Conservation (phyloP, 495 filamentous ascomycete genomes). For the Aspergillus sclerotiicarbonarius region DNA sequence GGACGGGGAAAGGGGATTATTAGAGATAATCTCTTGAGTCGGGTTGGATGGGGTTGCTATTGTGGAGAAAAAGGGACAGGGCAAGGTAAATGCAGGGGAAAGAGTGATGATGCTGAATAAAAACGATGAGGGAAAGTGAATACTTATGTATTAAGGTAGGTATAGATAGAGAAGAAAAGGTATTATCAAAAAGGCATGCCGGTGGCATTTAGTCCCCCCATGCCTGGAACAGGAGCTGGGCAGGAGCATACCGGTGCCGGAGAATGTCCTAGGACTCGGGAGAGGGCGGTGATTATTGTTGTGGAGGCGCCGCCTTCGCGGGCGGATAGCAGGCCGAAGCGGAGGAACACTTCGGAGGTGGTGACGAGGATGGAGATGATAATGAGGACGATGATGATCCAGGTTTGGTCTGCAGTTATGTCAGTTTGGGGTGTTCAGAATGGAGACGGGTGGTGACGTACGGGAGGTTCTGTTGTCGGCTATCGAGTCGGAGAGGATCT, state of each 20-base stretch:
- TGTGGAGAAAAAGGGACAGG: no score
- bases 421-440: background rate
- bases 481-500: conserved; percentile 89
- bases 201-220: background rate
- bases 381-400: conserved; percentile 97
- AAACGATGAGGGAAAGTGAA: background rate
- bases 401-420: conserved; percentile 64
- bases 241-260: conserved; percentile 1
- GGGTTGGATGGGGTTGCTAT: no score
- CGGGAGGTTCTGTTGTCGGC: conserved; percentile 91
- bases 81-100: no score
- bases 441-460: conserved; percentile 20
- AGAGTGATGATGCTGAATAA: background rate
- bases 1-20: no score
- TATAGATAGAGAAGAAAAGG: background rate
- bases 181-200: background rate
- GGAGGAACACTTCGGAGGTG: conserved; percentile 79
- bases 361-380: conserved; percentile 87
- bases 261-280: conserved; percentile 11
- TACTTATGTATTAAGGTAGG: background rate
- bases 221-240: background rate
- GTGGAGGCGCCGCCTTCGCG: conserved; percentile 25
- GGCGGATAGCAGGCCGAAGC: conserved; percentile 72
- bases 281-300: conserved; percentile 10
- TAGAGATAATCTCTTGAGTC: no score